Evolutionary conservation across 2,329 filamentous ascomycete genomes (phyloP).

Genomic region (Clonostachys chloroleuca): DNA sequence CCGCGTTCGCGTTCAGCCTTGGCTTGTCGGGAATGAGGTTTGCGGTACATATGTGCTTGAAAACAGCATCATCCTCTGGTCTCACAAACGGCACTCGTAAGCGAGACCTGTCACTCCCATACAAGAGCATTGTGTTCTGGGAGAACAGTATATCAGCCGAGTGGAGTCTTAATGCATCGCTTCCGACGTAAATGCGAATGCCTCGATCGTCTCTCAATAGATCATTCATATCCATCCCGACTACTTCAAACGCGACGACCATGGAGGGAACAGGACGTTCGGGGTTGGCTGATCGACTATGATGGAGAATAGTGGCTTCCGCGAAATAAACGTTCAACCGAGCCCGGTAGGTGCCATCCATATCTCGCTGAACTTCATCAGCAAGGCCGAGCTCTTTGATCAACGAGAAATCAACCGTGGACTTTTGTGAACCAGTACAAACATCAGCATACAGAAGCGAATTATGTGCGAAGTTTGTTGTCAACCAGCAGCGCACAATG

Average conservation of each 20-base stretch:
- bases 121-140: constrained; percentile 82
- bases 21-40: constrained; percentile 49
- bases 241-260: constrained; percentile 72
- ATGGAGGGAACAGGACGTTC: constrained; percentile 71
- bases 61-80: constrained; percentile 79
- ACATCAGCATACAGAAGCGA: constrained; percentile 87
- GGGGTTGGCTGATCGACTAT: constrained; percentile 67
- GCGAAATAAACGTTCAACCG: constrained; percentile 83
- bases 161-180: constrained; percentile 78
- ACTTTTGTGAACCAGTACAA: constrained; percentile 87
- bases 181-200: constrained; percentile 86
- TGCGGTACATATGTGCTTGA: constrained; percentile 70
- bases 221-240: constrained; percentile 27
- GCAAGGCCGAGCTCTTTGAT: constrained; percentile 70
- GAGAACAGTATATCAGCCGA: constrained; percentile 91
- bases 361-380: constrained; percentile 60
- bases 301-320: constrained; percentile 77
- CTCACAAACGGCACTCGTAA: constrained; percentile 88
- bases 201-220: not conserved
- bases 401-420: constrained; percentile 72
- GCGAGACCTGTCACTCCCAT: constrained; percentile 81
- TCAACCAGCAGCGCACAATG: constrained; percentile 94
- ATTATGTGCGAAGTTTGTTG: constrained; percentile 82
- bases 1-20: constrained; percentile 50
- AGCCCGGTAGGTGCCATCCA: constrained; percentile 64